Percentiles rank a stretch among this genome's conserved stretches.
phyloP scores from a whole-genome alignment of 1,284 basidiomycete species.

The Sphagnurus paluster region DNA sequence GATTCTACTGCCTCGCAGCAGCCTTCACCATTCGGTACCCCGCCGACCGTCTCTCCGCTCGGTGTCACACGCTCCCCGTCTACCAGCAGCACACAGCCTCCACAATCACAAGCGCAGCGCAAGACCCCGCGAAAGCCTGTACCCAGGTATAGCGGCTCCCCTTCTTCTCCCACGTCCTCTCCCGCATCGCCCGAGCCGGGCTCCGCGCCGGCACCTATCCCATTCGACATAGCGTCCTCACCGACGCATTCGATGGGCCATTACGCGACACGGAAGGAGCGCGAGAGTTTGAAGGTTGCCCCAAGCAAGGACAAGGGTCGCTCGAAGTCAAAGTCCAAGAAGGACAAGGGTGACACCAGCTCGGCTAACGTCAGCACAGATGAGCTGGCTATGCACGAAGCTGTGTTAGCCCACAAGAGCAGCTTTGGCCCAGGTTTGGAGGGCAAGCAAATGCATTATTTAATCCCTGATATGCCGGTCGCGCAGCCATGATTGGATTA shows the following conservation, averaged over 20 bases:
- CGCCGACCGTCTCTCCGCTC: conserved; percentile 5
- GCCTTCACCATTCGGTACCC: conserved; percentile 10
- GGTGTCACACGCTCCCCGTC: conserved; percentile 4
- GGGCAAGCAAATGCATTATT: conserved; percentile 38
- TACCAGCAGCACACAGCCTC: conserved; percentile 1
- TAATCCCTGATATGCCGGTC: conserved; percentile 40
- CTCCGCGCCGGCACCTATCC: too few species aligned
- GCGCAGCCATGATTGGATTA: conserved; percentile 2
- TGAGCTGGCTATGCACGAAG: conserved; percentile 10
- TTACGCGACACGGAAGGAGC: conserved; percentile 27
- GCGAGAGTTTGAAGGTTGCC: conserved; percentile 13
- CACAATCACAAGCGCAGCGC: not conserved
- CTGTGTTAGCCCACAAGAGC: conserved; percentile 34
- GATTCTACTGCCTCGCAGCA: conserved; percentile 10
- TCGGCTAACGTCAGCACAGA: conserved; percentile 10
- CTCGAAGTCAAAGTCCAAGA: conserved; percentile 8
- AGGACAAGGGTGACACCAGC: conserved; percentile 4
- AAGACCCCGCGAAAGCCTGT: conserved; percentile 42
- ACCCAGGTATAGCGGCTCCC: conserved; percentile 33
- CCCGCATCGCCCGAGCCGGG: not conserved
- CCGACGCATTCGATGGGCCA: conserved; percentile 20
- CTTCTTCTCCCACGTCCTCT: conserved; percentile 11
- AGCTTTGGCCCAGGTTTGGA: conserved; percentile 39
- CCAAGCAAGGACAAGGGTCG: conserved; percentile 8
- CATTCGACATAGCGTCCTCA: too few species aligned